Evolutionary conservation across 2,329 filamentous ascomycete genomes (phyloP), one percentile per base, ranked within the genome.

Genomic region (Neofusicoccum cordaticola): DNA sequence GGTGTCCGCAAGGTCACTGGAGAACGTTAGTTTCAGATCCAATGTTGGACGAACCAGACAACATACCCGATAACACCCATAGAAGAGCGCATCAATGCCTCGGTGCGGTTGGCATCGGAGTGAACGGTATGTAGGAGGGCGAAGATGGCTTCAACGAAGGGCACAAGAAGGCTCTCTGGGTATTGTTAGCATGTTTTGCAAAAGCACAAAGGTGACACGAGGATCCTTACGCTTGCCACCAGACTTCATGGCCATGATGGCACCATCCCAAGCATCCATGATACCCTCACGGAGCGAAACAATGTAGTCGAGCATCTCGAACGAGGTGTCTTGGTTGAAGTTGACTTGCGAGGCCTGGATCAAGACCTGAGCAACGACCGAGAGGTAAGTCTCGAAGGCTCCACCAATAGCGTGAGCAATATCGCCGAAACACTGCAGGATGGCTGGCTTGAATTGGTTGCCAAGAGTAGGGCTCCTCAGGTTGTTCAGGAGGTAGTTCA

Each of bases 191-290:
- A 7, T 44, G 13, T 5, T 34, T 19, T 34, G 9, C 39, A 27
- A 44, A 44, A 22, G 9, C 15, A 34, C 7, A 17, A 19, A 44
- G 13, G 12, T 19, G 11, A 6, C 2, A 5, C 19, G 4, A 19
- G 37, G 37, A 12, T 34, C 27, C 53, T 17, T 44, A 58, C 53
- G 88, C 83, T 94, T 94, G 73, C 82, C 83, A 73, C 89, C 91
- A 60, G 85, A 81, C 83, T 95, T 96, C 90, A 98, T 93, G 62
- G 95, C 93, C 77, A 94, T 88, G 74, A 99, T 93, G 69, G 97
- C 95, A 70, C 95, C 95, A 72, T 93, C 93, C 93, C 96, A 99
- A 39, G 95, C 95, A 83, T 99, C 95, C 90, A 98, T 97, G 70
- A 99, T 98, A 71, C 94, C 95, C 76, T 99, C 96, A 62, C 95